Conservation (phyloP, 2,329 filamentous ascomycete species). For the Colletotrichum simmondsii region DNA sequence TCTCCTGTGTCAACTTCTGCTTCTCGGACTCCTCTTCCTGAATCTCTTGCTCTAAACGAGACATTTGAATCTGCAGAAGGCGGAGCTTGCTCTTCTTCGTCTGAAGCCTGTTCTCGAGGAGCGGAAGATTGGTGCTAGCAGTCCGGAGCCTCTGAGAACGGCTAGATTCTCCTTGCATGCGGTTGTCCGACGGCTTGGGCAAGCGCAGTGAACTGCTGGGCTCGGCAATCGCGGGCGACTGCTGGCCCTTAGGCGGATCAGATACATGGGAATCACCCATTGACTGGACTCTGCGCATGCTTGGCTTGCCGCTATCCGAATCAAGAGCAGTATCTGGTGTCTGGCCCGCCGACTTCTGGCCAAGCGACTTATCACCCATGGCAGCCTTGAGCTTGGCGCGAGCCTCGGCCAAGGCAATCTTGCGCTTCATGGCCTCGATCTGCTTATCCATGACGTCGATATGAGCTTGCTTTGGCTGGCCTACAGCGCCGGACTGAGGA, state of each 20-base stretch:
- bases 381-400: slow-evolving; percentile 56
- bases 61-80: slow-evolving; percentile 57
- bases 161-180: slow-evolving; percentile 19
- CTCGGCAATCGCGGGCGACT: slow-evolving; percentile 40
- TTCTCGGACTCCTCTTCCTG: slow-evolving; percentile 49
- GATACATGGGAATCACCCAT: slow-evolving; percentile 34
- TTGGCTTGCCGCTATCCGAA: slow-evolving; percentile 31
- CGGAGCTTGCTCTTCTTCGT: slow-evolving; percentile 60
- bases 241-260: slow-evolving; percentile 35
- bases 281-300: slow-evolving; percentile 35
- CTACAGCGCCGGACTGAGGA: slow-evolving; percentile 47
- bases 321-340: slow-evolving; percentile 26
- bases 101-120: slow-evolving; percentile 50
- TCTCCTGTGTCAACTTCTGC: slow-evolving; percentile 44
- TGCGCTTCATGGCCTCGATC: slow-evolving; percentile 70
- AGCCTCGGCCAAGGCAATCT: slow-evolving; percentile 69
- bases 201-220: slow-evolving; percentile 37
- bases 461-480: slow-evolving; percentile 48
- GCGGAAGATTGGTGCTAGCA: slow-evolving; percentile 50
- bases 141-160: slow-evolving; percentile 46
- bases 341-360: slow-evolving; percentile 19
- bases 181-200: slow-evolving; percentile 39
- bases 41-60: slow-evolving; percentile 60
- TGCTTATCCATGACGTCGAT: slow-evolving; percentile 64
- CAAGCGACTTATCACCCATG: slow-evolving; percentile 19